Conservation (phyloP, 2,329 filamentous ascomycete species). For the Curvularia verruculosa region DNA sequence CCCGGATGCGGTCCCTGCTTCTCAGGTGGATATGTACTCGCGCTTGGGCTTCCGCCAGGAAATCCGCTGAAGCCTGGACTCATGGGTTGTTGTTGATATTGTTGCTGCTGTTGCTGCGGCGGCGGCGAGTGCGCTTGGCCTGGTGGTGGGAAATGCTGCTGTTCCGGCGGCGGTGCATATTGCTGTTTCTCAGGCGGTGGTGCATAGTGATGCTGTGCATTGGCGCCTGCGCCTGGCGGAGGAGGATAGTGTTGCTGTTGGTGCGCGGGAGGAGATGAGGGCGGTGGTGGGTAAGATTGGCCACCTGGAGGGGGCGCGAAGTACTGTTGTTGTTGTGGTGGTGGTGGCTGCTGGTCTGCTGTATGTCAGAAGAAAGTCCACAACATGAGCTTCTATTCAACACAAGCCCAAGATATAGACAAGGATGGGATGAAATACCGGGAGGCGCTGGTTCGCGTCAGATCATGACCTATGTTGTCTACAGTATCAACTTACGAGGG, state of each 20-base stretch:
- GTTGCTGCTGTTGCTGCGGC: slow-evolving; percentile 30
- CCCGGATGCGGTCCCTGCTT: slow-evolving; percentile 15
- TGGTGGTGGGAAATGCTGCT: slow-evolving; percentile 38
- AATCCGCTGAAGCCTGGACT: slow-evolving; percentile 38
- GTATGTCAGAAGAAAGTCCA: slow-evolving; percentile 10
- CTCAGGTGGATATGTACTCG: slow-evolving; percentile 24
- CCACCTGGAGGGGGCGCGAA: slow-evolving; percentile 47
- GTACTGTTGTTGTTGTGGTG: slow-evolving; percentile 48
- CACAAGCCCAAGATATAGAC: not conserved
- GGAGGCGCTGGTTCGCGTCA: slow-evolving; percentile 40
- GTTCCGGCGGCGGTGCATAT: slow-evolving; percentile 43
- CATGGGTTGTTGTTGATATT: slow-evolving; percentile 26
- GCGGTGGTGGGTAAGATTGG: slow-evolving; percentile 46
- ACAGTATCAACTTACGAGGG: slow-evolving; percentile 33
- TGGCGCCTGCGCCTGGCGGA: slow-evolving; percentile 29
- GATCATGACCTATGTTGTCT: not conserved
- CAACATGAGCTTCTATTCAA: not conserved
- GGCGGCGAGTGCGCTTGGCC: slow-evolving; percentile 28
- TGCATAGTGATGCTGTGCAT: slow-evolving; percentile 35
- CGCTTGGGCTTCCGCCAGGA: slow-evolving; percentile 33
- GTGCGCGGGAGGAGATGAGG: slow-evolving; percentile 38
- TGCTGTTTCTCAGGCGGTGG: slow-evolving; percentile 41
- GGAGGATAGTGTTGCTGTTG: slow-evolving; percentile 44
- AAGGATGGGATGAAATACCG: slow-evolving; percentile 23
- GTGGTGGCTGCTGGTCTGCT: slow-evolving; percentile 32